A percentile compares a stretch with the other conserved stretches of the same genome.
phyloP scores from a whole-genome alignment of 139 green algal species.

The Micractinium sp. region DNA sequence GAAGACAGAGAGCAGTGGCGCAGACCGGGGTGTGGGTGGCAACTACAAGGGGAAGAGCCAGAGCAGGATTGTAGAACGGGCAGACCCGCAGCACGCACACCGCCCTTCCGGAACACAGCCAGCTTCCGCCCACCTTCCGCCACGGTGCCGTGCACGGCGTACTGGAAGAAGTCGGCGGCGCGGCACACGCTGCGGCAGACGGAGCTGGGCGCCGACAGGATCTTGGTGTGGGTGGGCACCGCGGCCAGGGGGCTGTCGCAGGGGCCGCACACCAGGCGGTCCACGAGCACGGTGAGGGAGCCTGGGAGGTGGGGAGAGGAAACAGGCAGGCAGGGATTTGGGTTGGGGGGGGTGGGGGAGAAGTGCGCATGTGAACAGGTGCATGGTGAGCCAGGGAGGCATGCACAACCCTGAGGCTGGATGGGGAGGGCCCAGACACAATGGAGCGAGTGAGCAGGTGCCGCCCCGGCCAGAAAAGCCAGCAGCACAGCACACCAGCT shows the following conservation, averaged over 20 bases:
- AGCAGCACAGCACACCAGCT: conserved; percentile 18
- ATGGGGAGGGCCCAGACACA: no score
- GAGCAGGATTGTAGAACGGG: no score
- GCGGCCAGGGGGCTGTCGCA: background rate
- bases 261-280: conserved; percentile 6
- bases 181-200: conserved; percentile 45
- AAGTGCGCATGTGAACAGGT: background rate
- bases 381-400: background rate
- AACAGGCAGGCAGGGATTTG: background rate
- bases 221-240: background rate
- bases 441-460: no score
- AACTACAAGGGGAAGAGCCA: no score
- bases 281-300: background rate
- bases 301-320: background rate
- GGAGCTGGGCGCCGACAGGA: conserved; percentile 27
- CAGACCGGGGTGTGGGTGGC: no score
- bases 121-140: conserved; percentile 1
- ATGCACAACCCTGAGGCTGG: background rate
- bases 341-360: background rate
- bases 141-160: conserved; percentile 43
- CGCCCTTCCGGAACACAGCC: background rate
- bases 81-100: background rate
- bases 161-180: conserved; percentile 51
- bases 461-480: conserved; percentile 1
- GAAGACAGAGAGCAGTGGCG: no score